Evolutionary conservation across 768 basidiomycete genomes (phyloP).

Genomic region (Tylopilus plumbeoviolaceoides): DNA sequence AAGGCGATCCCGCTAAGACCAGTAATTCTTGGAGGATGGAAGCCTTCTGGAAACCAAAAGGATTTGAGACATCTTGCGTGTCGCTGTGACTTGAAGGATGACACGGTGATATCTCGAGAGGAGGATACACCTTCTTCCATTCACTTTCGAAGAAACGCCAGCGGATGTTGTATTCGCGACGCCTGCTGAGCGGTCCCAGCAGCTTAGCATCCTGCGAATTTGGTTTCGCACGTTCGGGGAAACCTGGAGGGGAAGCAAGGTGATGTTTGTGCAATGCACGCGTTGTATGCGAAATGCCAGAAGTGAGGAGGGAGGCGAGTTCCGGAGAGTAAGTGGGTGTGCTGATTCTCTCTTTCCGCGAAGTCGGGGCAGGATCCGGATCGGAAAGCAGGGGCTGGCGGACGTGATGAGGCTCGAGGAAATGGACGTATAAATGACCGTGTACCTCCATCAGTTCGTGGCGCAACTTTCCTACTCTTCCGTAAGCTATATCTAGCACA

Average conservation of each 20-base stretch:
- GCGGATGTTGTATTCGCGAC: slow-evolving; percentile 69
- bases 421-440: neutral
- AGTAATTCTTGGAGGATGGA: slow-evolving; percentile 45
- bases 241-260: slow-evolving; percentile 46
- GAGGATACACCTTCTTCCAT: slow-evolving; percentile 53
- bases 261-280: slow-evolving; percentile 40
- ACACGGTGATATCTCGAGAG: slow-evolving; percentile 47
- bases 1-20: slow-evolving; percentile 36
- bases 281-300: slow-evolving; percentile 40
- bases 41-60: slow-evolving; percentile 40
- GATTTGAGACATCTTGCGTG: slow-evolving; percentile 12
- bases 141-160: slow-evolving; percentile 60
- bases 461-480: slow-evolving; percentile 66
- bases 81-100: slow-evolving; percentile 5
- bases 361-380: slow-evolving; percentile 40
- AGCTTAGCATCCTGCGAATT: slow-evolving; percentile 53
- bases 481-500: slow-evolving; percentile 69
- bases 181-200: slow-evolving; percentile 66
- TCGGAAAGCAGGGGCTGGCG: slow-evolving; percentile 54
- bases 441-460: slow-evolving; percentile 64
- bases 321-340: slow-evolving; percentile 65
- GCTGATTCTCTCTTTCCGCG: slow-evolving; percentile 47
- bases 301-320: slow-evolving; percentile 59
- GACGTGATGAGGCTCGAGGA: slow-evolving; percentile 8
- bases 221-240: slow-evolving; percentile 57